phyloP scores from a whole-genome alignment of 106 monocot genomes.

The Acorus gramineus region DNA sequence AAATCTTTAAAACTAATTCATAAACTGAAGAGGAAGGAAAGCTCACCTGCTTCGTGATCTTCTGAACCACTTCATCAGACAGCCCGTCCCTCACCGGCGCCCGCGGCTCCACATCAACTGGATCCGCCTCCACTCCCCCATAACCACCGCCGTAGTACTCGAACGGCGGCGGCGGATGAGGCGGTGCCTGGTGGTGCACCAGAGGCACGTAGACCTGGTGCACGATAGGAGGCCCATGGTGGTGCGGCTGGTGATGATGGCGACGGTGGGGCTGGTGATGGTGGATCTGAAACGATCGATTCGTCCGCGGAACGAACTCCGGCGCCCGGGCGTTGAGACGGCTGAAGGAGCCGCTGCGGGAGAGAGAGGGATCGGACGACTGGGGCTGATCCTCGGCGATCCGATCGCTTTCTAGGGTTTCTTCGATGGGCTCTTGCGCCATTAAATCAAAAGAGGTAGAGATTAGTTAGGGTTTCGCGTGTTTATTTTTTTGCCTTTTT shows the following conservation, averaged over 20 bases:
- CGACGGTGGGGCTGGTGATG: conserved; percentile 4
- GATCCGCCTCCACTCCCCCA: conserved; percentile 17
- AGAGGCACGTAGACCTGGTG: not conserved
- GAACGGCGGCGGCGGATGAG: conserved; percentile 11
- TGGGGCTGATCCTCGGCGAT: not conserved
- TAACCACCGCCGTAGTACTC: conserved; percentile 25
- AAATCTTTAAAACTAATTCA: not conserved
- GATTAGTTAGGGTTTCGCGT: no score
- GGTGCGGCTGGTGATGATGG: conserved; percentile 4
- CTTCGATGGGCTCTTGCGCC: no score
- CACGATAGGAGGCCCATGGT: conserved; percentile 17
- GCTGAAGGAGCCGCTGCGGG: conserved; percentile 30
- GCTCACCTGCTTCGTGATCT: conserved; percentile 67
- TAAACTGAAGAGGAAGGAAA: not conserved
- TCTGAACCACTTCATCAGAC: conserved; percentile 49
- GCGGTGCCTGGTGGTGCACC: conserved; percentile 26
- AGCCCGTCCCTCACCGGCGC: conserved; percentile 23
- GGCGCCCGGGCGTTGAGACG: conserved; percentile 73
- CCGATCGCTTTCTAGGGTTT: no score
- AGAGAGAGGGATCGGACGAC: conserved; percentile 21
- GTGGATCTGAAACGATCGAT: not conserved
- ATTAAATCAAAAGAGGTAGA: no score
- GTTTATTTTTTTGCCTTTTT: no score
- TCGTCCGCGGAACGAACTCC: conserved; percentile 53
- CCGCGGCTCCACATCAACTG: not conserved